Percentiles rank a stretch among this genome's conserved stretches.
Conservation (phyloP, 257 asterid genomes). For the Solanum habrochaites region DNA sequence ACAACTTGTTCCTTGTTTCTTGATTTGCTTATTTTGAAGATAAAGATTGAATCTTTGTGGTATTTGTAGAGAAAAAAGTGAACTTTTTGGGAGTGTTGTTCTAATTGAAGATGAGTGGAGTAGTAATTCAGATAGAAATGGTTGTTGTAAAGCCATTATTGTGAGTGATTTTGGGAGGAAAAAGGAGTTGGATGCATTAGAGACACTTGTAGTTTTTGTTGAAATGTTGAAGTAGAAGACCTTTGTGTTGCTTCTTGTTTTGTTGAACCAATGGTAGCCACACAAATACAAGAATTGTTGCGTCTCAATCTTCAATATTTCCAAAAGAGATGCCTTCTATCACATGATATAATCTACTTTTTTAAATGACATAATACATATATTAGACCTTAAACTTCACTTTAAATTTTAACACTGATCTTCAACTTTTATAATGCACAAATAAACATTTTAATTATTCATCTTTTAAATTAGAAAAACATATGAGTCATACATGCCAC, state of each 20-base stretch:
- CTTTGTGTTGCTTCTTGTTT: background rate
- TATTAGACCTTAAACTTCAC: accelerated
- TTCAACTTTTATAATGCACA: too few relatives aligned
- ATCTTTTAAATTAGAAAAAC: too few relatives aligned
- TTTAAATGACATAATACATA: too few relatives aligned
- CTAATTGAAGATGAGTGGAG: background rate
- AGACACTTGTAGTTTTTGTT: background rate
- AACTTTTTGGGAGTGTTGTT: background rate
- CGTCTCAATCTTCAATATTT: background rate
- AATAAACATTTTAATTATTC: too few relatives aligned
- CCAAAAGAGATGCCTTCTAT: background rate
- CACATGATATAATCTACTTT: background rate
- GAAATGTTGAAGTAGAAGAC: background rate
- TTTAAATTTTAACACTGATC: too few relatives aligned
- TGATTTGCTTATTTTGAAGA: background rate
- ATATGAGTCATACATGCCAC: too few relatives aligned
- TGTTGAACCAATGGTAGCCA: background rate
- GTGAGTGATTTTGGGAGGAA: background rate
- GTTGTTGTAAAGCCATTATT: conserved; percentile 14
- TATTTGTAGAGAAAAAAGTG: background rate
- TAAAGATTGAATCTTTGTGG: background rate
- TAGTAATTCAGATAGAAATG: conserved; percentile 3
- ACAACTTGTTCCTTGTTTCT: background rate
- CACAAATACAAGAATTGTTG: background rate
- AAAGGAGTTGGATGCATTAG: background rate